Evolutionary conservation across 2,329 filamentous ascomycete genomes (phyloP).

Genomic region (Fusarium beomiforme): DNA sequence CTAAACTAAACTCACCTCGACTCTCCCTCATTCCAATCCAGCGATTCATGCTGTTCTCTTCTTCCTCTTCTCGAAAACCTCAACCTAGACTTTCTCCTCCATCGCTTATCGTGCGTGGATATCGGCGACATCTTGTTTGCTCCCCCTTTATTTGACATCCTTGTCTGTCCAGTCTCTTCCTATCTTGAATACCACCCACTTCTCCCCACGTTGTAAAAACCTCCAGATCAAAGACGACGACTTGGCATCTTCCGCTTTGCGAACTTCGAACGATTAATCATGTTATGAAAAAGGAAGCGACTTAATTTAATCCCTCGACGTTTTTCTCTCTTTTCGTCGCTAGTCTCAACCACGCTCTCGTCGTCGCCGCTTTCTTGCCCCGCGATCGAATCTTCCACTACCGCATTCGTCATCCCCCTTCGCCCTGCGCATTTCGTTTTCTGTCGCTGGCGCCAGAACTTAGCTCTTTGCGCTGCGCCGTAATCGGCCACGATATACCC

Average conservation of each 20-base stretch:
- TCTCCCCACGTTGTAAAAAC: slow-evolving; percentile 27
- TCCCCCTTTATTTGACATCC: slow-evolving; percentile 34
- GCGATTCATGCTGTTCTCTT: slow-evolving; percentile 18
- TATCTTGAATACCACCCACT: slow-evolving; percentile 2
- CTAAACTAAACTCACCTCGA: slow-evolving; percentile 1
- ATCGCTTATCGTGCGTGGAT: not conserved
- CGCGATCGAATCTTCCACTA: slow-evolving; percentile 21
- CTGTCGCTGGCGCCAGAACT: slow-evolving; percentile 39
- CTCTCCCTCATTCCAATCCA: slow-evolving; percentile 28
- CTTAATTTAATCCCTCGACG: not conserved
- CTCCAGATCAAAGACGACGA: slow-evolving; percentile 13
- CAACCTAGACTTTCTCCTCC: not conserved
- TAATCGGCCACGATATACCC: not conserved
- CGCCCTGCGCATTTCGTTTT: slow-evolving; percentile 28
- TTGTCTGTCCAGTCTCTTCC: slow-evolving; percentile 38
- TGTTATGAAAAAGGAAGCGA: slow-evolving; percentile 29
- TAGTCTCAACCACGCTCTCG: not conserved
- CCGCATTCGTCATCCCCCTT: slow-evolving; percentile 13
- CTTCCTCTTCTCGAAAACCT: not conserved
- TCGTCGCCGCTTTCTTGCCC: slow-evolving; percentile 1
- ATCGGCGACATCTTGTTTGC: too few relatives aligned
- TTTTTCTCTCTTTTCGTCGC: not conserved
- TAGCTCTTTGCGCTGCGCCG: slow-evolving; percentile 14
- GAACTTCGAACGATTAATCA: slow-evolving; percentile 12
- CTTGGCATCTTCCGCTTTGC: slow-evolving; percentile 25